Evolutionary conservation across 495 filamentous ascomycete genomes (phyloP).

Genomic region (Podospora fimiseda): DNA sequence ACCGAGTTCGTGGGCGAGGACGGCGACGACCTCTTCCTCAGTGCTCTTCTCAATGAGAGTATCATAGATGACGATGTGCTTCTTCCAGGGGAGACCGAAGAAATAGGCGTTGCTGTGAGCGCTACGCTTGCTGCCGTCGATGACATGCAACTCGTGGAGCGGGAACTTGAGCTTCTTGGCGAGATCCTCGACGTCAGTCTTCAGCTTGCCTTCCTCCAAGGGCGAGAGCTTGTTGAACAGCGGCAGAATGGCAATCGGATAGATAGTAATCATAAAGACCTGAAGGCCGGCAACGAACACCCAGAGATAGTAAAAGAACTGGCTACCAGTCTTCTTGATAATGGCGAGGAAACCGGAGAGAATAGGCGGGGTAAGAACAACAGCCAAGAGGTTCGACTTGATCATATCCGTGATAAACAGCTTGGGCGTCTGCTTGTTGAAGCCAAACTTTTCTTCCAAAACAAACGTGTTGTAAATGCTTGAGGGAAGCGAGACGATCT

Average conservation of each 20-base stretch:
- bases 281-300: conserved; percentile 81
- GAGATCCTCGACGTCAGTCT: conserved; percentile 79
- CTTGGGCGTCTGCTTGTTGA: conserved; percentile 93
- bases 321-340: conserved; percentile 79
- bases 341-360: conserved; percentile 87
- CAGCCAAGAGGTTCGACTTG: conserved; percentile 77
- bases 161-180: conserved; percentile 85
- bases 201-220: conserved; percentile 76
- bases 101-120: conserved; percentile 99
- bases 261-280: conserved; percentile 90
- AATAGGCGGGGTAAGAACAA: conserved; percentile 75
- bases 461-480: conserved; percentile 91
- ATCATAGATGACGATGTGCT: conserved; percentile 99
- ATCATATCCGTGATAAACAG: conserved; percentile 87
- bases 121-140: conserved; percentile 94
- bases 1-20: conserved; percentile 90
- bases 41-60: conserved; percentile 93
- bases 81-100: conserved; percentile 97
- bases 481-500: conserved; percentile 69
- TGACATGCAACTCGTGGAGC: conserved; percentile 82
- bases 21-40: conserved; percentile 85
- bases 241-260: conserved; percentile 88
- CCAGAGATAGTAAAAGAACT: conserved; percentile 98
- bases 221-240: conserved; percentile 98
- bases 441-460: conserved; percentile 93